Evolutionary conservation across 148 eudicot species (phyloP), one percentile per base, ranked within the genome.

Genomic region (Rhododendron ovatum): DNA sequence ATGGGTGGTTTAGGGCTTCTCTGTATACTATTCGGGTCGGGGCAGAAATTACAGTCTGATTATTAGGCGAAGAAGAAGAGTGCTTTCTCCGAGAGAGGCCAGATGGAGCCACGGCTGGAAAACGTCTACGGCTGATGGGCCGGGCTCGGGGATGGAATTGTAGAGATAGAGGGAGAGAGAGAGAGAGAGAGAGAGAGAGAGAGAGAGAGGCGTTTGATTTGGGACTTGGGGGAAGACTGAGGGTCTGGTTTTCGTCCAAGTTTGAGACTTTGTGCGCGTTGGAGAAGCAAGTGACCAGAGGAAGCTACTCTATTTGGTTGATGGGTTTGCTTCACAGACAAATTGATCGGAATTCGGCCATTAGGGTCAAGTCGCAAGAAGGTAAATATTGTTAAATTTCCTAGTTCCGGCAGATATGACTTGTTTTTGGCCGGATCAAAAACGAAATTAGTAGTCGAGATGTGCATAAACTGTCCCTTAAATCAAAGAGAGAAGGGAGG

Each of bases 81-180:
- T 86, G 67, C 85, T 90, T 94, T 86, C 98, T 91, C 74, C 93
- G 89, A 80, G 95, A 85, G 65, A 93, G 93, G 73, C 86, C 20
- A 84, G 98, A 85, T 37, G 98, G 87, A 92, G 98, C 98, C 98
- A 96, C 98, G 92, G 89, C 86, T 87, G 89, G 24, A 74, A 37
- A 33, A 2, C 41, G 57, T 47, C 75, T 15, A 41, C 76, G 84
- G 74, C 74, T 22, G 5, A 20, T 11, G 12, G 53, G 47, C 33
- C 81, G 33, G 81, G 61, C 0, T 41, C 8, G 13, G n/a, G n/a
- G 1, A 28, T 13, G 7, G 15, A 69, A 28, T 69, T 28, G 6
- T 26, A 4, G 37, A 26, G 33, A 22, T 30, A 43, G 81, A 43
- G 81, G 7, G 80, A 8, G 80, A 43, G 80, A 17, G 81, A 22